Conservation (phyloP, 208 protist genomes). For the Strigomonas culicis region DNA sequence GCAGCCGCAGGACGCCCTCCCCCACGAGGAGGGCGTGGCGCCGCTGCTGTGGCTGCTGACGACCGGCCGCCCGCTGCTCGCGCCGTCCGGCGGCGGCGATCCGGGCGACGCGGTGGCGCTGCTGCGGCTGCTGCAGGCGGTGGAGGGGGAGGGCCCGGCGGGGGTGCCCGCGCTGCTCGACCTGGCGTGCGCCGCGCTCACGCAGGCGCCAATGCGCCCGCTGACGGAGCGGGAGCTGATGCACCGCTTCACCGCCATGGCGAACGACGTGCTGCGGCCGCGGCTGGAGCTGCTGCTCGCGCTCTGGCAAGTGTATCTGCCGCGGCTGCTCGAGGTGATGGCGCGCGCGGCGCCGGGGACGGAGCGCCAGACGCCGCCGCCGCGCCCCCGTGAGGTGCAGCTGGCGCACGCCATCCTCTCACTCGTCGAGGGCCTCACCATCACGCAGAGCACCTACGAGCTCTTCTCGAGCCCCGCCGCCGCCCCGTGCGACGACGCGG, state of each 20-base stretch:
- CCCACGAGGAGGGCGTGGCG: background rate
- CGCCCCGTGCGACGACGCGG: background rate
- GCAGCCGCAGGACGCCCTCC: background rate
- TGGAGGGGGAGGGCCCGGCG: conserved; percentile 1
- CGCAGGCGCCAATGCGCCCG: conserved; percentile 20
- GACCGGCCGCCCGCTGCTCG: background rate
- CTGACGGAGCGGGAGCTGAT: conserved; percentile 14
- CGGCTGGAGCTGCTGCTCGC: background rate
- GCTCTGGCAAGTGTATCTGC: background rate
- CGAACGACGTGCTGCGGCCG: conserved; percentile 2
- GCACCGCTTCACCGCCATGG: conserved; percentile 1
- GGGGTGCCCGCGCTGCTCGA: conserved; percentile 20
- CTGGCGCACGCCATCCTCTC: background rate
- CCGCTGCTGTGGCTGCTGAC: background rate
- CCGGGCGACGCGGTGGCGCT: background rate
- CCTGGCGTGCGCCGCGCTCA: conserved; percentile 12
- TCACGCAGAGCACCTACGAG: background rate
- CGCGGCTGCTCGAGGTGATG: background rate
- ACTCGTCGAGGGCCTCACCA: background rate
- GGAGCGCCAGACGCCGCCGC: background rate
- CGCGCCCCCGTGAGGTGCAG: background rate
- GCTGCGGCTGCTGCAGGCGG: conserved; percentile 11
- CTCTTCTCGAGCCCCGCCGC: background rate
- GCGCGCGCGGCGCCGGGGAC: background rate
- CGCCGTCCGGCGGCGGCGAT: background rate